phyloP scores from a whole-genome alignment of 345 rosid species.

The Combretum micranthum region DNA sequence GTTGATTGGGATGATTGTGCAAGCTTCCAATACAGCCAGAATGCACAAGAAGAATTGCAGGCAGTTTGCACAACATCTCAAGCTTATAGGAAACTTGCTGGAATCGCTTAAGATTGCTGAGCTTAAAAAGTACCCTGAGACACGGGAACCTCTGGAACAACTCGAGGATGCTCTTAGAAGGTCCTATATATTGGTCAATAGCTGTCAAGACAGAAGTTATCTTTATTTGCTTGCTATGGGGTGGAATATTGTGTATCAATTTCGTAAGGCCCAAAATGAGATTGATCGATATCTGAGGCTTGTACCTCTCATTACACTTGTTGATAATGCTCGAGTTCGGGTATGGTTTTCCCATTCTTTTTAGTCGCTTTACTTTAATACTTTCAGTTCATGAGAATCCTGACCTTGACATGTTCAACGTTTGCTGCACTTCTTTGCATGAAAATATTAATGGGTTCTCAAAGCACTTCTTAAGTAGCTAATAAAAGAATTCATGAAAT shows the following conservation, averaged over 20 bases:
- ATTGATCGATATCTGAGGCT: conserved; percentile 88
- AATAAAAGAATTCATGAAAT: too few species aligned
- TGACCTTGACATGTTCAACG: too few species aligned
- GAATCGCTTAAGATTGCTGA: conserved; percentile 89
- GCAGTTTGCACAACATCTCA: conserved; percentile 87
- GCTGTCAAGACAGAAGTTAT: conserved; percentile 89
- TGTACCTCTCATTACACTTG: conserved; percentile 89
- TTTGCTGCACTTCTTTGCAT: too few species aligned
- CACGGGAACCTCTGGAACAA: conserved; percentile 93
- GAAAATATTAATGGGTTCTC: too few species aligned
- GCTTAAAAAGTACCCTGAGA: conserved; percentile 87
- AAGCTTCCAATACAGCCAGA: conserved; percentile 80
- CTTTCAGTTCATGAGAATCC: neutral
- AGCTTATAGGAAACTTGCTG: conserved; percentile 81
- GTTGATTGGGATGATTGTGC: conserved; percentile 72
- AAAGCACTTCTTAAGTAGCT: too few species aligned
- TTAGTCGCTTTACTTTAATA: neutral
- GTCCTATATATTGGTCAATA: conserved; percentile 71
- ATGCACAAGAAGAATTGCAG: conserved; percentile 97
- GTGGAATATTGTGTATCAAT: conserved; percentile 97
- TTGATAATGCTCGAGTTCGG: conserved; percentile 91
- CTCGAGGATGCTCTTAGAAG: conserved; percentile 92
- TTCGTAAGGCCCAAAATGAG: conserved; percentile 90
- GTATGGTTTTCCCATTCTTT: conserved; percentile 24
- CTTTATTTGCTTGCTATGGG: conserved; percentile 97